phyloP scores from a whole-genome alignment of 148 eudicot species.

The Rheum nobile region DNA sequence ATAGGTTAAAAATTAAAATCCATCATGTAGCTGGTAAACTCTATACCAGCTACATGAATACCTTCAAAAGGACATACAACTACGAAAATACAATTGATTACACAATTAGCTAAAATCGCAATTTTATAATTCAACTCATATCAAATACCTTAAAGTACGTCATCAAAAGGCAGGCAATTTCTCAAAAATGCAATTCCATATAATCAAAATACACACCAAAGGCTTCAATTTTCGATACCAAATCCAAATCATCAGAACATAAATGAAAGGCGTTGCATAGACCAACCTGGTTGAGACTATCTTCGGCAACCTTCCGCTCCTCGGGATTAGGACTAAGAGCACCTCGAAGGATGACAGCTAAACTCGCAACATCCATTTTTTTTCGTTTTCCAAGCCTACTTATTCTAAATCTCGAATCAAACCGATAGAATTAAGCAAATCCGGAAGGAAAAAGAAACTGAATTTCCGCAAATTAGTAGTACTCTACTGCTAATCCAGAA shows the following conservation, averaged over 20 bases:
- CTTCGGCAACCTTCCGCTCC: slow-evolving; percentile 90
- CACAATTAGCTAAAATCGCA: neutral
- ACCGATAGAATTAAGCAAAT: neutral
- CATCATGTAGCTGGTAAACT: neutral
- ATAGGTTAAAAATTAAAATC: neutral
- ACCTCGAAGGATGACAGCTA: slow-evolving; percentile 66
- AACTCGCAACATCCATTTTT: slow-evolving; percentile 75
- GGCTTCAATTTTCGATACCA: neutral
- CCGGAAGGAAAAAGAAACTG: neutral
- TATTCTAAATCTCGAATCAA: neutral
- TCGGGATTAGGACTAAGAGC: slow-evolving; percentile 86
- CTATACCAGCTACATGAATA: neutral
- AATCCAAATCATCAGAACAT: neutral
- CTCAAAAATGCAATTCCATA: neutral
- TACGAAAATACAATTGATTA: neutral
- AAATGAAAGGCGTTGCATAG: neutral
- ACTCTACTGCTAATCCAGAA: neutral
- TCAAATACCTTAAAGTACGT: neutral
- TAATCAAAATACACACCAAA: neutral
- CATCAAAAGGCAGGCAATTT: neutral
- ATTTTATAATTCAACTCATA: neutral
- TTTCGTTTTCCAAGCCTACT: neutral
- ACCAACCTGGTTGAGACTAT: slow-evolving; percentile 69
- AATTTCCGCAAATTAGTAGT: neutral
- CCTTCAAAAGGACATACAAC: neutral